Evolutionary conservation across 148 eudicot genomes (phyloP), one percentile per base, ranked within the genome.

Genomic region (Chenopodium album): DNA sequence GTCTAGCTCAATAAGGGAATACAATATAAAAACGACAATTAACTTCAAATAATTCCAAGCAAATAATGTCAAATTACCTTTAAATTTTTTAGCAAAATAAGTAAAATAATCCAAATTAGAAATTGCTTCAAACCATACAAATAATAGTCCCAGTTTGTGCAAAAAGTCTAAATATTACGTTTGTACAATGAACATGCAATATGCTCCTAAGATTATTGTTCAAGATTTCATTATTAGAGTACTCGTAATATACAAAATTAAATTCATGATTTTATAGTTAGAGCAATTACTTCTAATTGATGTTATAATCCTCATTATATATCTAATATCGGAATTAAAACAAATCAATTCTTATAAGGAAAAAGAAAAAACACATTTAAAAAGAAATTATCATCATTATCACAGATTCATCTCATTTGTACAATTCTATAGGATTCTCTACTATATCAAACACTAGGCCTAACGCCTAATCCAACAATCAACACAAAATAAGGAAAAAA

Each of bases 311-410:
- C 41, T 12, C 44, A 13, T 29, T 31, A 6, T 29, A 31, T 31
- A 44, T 2, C 41, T 4, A 29, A 1, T 31, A 5, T 14, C 32
- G 19, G 19, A 32, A 29, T 31, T 3, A 31, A 56, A 68, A 31
- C 72, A 29, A 22, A 46, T 3, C 1, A 32, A 69, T 10, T 0
- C 9, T 9, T 9, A 11, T 11, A 71, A 41, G 9, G 16, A 46
- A 46, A 19, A 72, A 32, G n/a, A 20, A 47, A 41, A 5, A 3
- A 19, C 0, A 20, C 13, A n/a, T 4, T 48, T 1, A 67, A 48
- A 46, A 20, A 73, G 52, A 72, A 73, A n/a, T 73, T 73, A 50
- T 74, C 44, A 74, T 50, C 77, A 50, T 74, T 52, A 74, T 74
- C 62, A 26, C 52, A 1, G 22, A 75, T 75, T 63, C 60, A 29